Evolutionary conservation across 1,139 yeast genomes (phyloP), one percentile per base, ranked within the genome.

Genomic region (Yamadazyma diddensiae): DNA sequence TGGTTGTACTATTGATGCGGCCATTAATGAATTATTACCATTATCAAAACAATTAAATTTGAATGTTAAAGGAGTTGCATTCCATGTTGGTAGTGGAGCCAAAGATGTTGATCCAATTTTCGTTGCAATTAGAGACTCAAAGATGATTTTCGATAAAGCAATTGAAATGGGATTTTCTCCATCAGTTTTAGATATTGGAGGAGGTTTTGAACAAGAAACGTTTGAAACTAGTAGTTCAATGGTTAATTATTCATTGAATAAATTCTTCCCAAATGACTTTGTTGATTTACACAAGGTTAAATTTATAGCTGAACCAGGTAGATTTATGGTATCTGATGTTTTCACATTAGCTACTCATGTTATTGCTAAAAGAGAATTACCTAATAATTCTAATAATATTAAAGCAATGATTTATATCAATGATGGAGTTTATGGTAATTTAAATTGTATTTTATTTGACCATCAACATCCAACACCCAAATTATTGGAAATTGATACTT

Each of bases 1-100:
- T 58, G 97, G 97, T 11, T 92, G 95, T 33, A 70, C 80, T 18
- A 52, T 84, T 43, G 59, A 64, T 6, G 65, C 70, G 11, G 82
- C 87, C 2, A 49, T 66, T 28, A 52, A 62, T 18, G 64, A 61
- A 35, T 65, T 92, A 49, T 68, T 92, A 45, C 69, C 74, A 5
- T 58, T 73, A 39, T 94, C 95, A 23, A 63, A 70, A 38, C 70
- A 71, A 35, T 62, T 87, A 37, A 77, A 66, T 2, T 68, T 92
- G 47, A 62, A 75, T 36, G 73, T 90, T 24, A 77, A 65, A 18
- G 98, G 98, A 28, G 92, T 88, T 24, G 90, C 96, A 6, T 92
- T 92, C 73, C 98, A 92, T 56, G 88, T 90, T 38, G 98, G 98
- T 1, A 84, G 95, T 2, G 97, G 97, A 28, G 94, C 96, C 16